Evolutionary conservation across 306 rosid genomes (phyloP), one percentile per base, ranked within the genome.

Genomic region (Trifolium dubium): DNA sequence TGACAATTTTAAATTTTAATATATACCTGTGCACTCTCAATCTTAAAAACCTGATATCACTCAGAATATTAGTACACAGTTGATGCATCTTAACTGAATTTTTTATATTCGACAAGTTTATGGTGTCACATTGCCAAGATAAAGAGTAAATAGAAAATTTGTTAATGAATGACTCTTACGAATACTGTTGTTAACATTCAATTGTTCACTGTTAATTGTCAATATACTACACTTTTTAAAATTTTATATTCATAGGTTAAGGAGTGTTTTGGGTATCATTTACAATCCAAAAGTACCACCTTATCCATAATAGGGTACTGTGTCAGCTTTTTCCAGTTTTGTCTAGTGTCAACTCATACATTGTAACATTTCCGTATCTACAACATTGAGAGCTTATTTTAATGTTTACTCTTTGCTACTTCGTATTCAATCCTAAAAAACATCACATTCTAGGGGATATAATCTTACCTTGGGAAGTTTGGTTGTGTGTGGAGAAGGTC

Each of bases 11-110:
- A 18, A 14, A 30, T 18, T 55, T 54, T 60, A 18, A 14, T 67
- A 10, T 67, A 10, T 39, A 47, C 61, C 5, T 50, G 28, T 28
- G 32, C 18, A 12, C 50, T 76, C 35, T 66, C 59, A 37, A 65
- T 54, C 28, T 9, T 78, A 17, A 17, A 74, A 55, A 46, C 29
- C 28, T 50, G 35, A 44, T 67, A 39, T 54, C 74, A 30, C 68
- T 13, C 17, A 19, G 55, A 32, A 51, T 29, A 60, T 9, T 18
- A 40, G 55, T 30, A 49, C 11, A 39, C 44, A 76, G 37, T 30
- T 73, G 39, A 67, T 30, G 56, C 63, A 28, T 56, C 37, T 15
- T 12, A 56, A 56, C 15, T 56, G 34, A 56, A 10, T 28, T 28
- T 18, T 28, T 56, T 28, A 53, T 17, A 28, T 17, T 32, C 53